Evolutionary conservation across 805 yeast genomes (phyloP).

Genomic region (Wickerhamiella australiensis): DNA sequence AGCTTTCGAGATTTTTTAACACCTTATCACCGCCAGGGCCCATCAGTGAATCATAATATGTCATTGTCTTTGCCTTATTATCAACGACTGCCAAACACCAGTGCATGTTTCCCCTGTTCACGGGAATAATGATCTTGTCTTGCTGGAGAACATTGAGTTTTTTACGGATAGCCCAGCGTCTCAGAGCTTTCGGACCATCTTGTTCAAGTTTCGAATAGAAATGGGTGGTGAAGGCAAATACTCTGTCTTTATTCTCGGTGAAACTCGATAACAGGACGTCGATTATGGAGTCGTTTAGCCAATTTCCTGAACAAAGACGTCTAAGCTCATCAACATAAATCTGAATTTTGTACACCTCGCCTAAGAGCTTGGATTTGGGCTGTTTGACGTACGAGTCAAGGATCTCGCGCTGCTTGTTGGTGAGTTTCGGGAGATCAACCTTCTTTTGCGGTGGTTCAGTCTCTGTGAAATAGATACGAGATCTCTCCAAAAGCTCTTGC

Average conservation of each 20-base stretch:
- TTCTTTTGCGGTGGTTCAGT: not conserved
- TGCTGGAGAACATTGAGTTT: conserved; percentile 52
- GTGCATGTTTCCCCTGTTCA: conserved; percentile 72
- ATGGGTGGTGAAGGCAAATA: conserved; percentile 76
- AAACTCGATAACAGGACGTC: conserved; percentile 60
- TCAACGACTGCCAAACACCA: conserved; percentile 86
- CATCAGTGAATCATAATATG: conserved; percentile 69
- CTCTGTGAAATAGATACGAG: not conserved
- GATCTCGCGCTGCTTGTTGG: not conserved
- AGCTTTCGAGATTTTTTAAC: conserved; percentile 41
- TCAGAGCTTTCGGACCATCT: conserved; percentile 72
- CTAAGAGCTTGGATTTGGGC: conserved; percentile 3
- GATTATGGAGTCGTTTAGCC: conserved; percentile 88
- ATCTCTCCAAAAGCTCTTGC: not conserved
- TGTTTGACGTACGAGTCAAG: conserved; percentile 1
- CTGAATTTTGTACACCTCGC: conserved; percentile 36
- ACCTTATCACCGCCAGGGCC: conserved; percentile 29
- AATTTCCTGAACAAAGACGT: conserved; percentile 55
- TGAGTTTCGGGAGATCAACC: not conserved
- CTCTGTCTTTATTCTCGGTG: conserved; percentile 13
- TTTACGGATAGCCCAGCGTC: conserved; percentile 72
- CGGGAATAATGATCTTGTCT: conserved; percentile 65
- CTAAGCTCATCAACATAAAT: conserved; percentile 53
- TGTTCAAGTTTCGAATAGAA: conserved; percentile 61
- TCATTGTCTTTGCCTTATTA: conserved; percentile 43